Evolutionary conservation across 495 filamentous ascomycete genomes (phyloP), one percentile per base, ranked within the genome.

Genomic region (Penicillium malachiteum): DNA sequence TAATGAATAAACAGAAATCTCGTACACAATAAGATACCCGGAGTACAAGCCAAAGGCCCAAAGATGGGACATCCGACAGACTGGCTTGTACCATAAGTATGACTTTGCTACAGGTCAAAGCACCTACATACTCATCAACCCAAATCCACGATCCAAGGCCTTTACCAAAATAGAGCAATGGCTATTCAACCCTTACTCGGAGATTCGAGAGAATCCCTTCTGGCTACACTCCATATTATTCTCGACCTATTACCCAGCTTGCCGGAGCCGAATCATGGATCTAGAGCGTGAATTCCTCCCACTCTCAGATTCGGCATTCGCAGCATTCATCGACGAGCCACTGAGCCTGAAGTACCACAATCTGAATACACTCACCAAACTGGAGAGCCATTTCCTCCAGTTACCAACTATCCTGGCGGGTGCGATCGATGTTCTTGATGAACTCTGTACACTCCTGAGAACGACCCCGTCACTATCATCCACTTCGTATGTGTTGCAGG

Each of bases 21-120:
- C 58, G 1, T 74, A 78, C 45, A 72, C 71, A 2, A 51, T 76
- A 39, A 72, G 69, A 52, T 77, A 78, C 38, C 73, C 73, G 7
- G 69, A 72, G 45, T 54, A 66, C 34, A 77, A 77, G 38, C 13
- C 52, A 7, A 46, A 54, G 11, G 55, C 58, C 1, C 59, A 71
- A 10, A 53, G 54, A 13, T 79, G 77, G 77, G 62, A 61, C 6
- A 65, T 76, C 34, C 75, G 77, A 11, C 77, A 78, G 51, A 77
- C 60, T 7, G 75, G 73, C 0, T 50, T 79, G 5, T 79, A 74
- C 55, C 75, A 76, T 33, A 68, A 67, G 52, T 68, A 65, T 45
- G 59, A 75, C 34, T 17, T 48, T 5, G 17, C 30, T 13, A 73
- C 58, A 8, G 55, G 51, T 34, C 65, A 68, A 40, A 65, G 60